Evolutionary conservation across 192 early-diverging fungal species (phyloP).

Genomic region (Linnemannia elongata): DNA sequence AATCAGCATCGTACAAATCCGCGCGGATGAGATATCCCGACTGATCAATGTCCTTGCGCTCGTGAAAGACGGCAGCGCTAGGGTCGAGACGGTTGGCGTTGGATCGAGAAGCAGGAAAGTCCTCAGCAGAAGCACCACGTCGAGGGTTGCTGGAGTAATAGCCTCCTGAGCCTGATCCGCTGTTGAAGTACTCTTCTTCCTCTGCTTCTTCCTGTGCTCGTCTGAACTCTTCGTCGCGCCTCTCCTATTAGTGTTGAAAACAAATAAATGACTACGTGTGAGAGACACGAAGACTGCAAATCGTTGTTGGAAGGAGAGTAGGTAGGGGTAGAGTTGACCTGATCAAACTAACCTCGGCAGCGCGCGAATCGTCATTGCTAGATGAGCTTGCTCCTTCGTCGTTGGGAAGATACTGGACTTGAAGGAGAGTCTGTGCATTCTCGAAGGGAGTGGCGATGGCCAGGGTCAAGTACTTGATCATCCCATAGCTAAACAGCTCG

Average conservation of each 20-base stretch:
- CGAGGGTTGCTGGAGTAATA: slow-evolving; percentile 37
- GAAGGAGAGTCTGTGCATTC: slow-evolving; percentile 76
- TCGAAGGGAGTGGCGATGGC: slow-evolving; percentile 75
- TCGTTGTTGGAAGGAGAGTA: not conserved
- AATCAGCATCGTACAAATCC: slow-evolving; percentile 64
- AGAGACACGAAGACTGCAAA: not conserved
- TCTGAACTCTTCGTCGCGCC: slow-evolving; percentile 46
- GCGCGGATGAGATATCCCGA: slow-evolving; percentile 74
- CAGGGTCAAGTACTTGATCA: slow-evolving; percentile 72
- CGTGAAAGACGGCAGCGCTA: slow-evolving; percentile 60
- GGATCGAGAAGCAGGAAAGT: slow-evolving; percentile 40
- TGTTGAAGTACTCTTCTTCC: slow-evolving; percentile 43
- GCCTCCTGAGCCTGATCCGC: slow-evolving; percentile 19
- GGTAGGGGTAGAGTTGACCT: not conserved
- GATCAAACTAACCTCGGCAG: slow-evolving; percentile 20
- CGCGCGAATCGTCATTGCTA: slow-evolving; percentile 25
- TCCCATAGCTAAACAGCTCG: slow-evolving; percentile 73
- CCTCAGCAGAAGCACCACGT: slow-evolving; percentile 41
- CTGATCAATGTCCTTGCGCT: slow-evolving; percentile 62
- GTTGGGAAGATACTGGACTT: slow-evolving; percentile 80
- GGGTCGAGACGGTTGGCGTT: slow-evolving; percentile 55
- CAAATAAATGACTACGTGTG: slow-evolving; percentile 11
- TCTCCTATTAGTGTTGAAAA: slow-evolving; percentile 16
- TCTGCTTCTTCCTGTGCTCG: slow-evolving; percentile 35
- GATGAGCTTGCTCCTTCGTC: slow-evolving; percentile 56